Evolutionary conservation across 306 rosid genomes (phyloP), one percentile per base, ranked within the genome.

Genomic region (Castanea mollissima): DNA sequence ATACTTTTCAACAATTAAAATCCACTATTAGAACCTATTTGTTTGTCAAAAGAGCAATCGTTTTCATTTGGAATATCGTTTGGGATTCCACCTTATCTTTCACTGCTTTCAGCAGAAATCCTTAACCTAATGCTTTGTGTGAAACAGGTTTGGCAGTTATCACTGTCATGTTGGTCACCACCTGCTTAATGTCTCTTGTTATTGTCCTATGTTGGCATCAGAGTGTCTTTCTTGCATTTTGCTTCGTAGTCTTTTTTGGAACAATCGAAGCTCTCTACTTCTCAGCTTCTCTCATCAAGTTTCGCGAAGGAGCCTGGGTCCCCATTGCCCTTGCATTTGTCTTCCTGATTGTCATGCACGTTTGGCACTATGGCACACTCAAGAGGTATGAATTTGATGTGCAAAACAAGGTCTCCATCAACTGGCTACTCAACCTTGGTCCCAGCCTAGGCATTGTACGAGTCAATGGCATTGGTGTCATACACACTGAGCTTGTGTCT

Each of bases 91-190:
- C 52, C 52, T 68, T 2, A 5, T 68, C 38, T 74, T 59, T 44
- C 63, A 38, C 10, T 59, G n/a, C 52, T 19, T 70, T 62, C 76
- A 21, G 57, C 55, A 38, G 59, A 52, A 68, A 70, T 76, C 71
- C 77, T 57, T 78, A 34, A 78, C 85, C 18, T 13, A 56, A 29
- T 23, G 38, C 71, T 73, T 78, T 63, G 8, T 74, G 44, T 19
- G n/a, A 9, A 79, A 83, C 97, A 95, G 99, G 99, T 84, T 88
- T 95, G 88, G 97, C 97, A 54, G 97, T 95, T 78, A 95, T 95
- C 55, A 92, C 97, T 12, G 99, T 92, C 75, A 95, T 95, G 98
- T 87, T 95, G 87, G 99, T 95, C 71, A 95, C 99, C 54, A 95
- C 98, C 29, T 91, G 97, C 92, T 84, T 95, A 83, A 95, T 95